Evolutionary conservation across 768 basidiomycete genomes (phyloP).

Genomic region (Panaeolus papilionaceus): DNA sequence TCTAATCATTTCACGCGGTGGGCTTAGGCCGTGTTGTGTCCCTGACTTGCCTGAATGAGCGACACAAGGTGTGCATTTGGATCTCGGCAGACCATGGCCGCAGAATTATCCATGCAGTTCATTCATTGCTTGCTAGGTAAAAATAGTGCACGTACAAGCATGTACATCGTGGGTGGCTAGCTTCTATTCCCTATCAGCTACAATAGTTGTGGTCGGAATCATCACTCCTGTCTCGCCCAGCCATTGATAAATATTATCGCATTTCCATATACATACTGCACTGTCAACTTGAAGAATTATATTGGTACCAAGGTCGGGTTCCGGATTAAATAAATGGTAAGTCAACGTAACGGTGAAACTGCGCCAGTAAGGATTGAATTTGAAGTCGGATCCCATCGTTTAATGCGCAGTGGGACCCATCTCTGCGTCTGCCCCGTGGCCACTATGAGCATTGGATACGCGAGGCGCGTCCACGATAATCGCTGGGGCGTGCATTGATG

Average conservation of each 20-base stretch:
- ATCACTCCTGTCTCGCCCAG: background rate
- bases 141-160: background rate
- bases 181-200: constrained; percentile 2
- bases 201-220: background rate
- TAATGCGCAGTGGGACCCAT: background rate
- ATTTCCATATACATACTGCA: background rate
- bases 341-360: background rate
- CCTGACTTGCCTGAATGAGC: constrained; percentile 1
- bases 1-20: constrained; percentile 15
- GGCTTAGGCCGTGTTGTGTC: constrained; percentile 2
- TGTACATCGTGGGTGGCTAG: background rate
- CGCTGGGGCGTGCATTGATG: constrained; percentile 7
- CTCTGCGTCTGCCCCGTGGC: constrained; percentile 1
- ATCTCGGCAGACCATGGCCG: constrained; percentile 1
- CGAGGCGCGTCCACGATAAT: constrained; percentile 6
- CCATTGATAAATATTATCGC: background rate
- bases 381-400: background rate
- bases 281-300: background rate
- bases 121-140: constrained; percentile 2
- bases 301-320: background rate
- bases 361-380: background rate
- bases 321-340: background rate
- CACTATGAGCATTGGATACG: background rate
- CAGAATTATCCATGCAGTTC: background rate
- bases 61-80: background rate